Evolutionary conservation across 148 eudicot genomes (phyloP), one percentile per base, ranked within the genome.

Genomic region (Gaultheria prostrata): DNA sequence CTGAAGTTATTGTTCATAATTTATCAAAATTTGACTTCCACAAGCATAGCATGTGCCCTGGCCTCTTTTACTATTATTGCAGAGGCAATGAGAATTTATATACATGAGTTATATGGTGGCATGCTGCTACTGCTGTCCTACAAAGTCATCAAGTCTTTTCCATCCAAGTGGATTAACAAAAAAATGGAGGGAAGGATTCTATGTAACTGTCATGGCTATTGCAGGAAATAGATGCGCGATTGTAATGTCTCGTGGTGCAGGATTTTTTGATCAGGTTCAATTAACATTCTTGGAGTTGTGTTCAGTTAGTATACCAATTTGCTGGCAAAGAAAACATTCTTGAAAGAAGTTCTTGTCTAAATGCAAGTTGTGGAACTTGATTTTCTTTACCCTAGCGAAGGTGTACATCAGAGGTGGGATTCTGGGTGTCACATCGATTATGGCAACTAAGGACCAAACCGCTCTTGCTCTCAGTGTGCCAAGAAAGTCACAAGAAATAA

Each of bases 301-400:
- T 2, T 21, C 15, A 24, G 65, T 11, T 70, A 65, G 56, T 49
- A 26, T 35, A 15, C 35, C 24, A 43, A 28, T 76, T 81, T 65
- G 3, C 61, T 30, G 9, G 28, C 7, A 15, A 79, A 39, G 48
- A 21, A 48, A 61, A 39, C 69, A 67, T 39, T 77, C 82, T 24
- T 2, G 18, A 69, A 21, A 11, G 8, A 74, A 24, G 51, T 35
- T 48, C 46, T 4, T 54, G 21, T 69, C 9, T 10, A 73, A 70
- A 51, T 83, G 61, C 90, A 96, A 98, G 99, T 96, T 71, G 99
- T 96, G 45, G 99, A 96, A 79, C 91, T 96, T 51, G 99, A 96
- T 87, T 96, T 96, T 87, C 91, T 96, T 6, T 96, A 96, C 84
- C 99, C 99, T 32, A 94, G 99, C 85, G 98, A 96, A 91, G 99